Base-by-base conservation (phyloP, 139 green algal genomes). In the Coelastrella sp. region DNA sequence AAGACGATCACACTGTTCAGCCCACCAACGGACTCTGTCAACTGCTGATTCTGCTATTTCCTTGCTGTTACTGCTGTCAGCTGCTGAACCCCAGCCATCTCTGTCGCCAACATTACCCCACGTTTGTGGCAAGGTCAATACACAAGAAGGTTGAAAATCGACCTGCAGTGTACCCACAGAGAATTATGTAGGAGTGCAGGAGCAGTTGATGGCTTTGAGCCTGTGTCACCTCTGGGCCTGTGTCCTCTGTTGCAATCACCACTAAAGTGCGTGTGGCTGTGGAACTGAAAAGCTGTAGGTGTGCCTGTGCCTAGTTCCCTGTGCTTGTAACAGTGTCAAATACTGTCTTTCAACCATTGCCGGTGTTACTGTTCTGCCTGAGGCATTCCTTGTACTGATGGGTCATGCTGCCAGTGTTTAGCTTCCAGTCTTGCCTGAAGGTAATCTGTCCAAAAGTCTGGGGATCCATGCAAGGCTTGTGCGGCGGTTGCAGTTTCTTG, bases 361-460 rank as follows among this genome's bases (percentile, higher is more conserved):
- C n/a, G n/a, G n/a, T n/a, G n/a, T n/a, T n/a, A n/a, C n/a, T n/a
- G n/a, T n/a, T n/a, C n/a, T n/a, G n/a, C n/a, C n/a, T n/a, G n/a
- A n/a, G n/a, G n/a, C n/a, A n/a, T n/a, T n/a, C n/a, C n/a, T n/a
- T n/a, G n/a, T n/a, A n/a, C n/a, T n/a, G n/a, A n/a, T n/a, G n/a
- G n/a, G n/a, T n/a, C n/a, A n/a, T n/a, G n/a, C n/a, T n/a, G n/a
- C n/a, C n/a, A n/a, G n/a, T n/a, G n/a, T n/a, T n/a, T n/a, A n/a
- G n/a, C n/a, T n/a, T n/a, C n/a, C n/a, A n/a, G n/a, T n/a, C n/a
- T 77, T 21, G 90, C 90, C 85, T 95, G 95, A 11, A 94, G 85
- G 48, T 89, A 97, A 79, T 97, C 94, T 21, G 91, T 95, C 88
- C 93, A 97, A 79, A 93, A 92, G 0, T 77, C 37, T 11, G 75